Conservation (phyloP, 345 rosid genomes). For the Hypericum perforatum region DNA sequence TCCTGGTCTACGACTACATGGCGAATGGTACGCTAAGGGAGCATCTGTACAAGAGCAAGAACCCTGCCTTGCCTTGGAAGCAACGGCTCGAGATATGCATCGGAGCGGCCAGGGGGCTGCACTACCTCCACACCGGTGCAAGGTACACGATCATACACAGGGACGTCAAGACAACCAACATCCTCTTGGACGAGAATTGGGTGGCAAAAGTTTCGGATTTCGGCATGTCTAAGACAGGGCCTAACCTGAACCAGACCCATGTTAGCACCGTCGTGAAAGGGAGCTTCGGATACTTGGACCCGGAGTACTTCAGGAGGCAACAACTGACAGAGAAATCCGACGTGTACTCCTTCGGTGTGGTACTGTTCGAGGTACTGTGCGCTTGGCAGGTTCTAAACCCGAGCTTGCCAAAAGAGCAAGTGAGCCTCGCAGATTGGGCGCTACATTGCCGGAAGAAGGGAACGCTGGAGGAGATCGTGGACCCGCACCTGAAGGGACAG, state of each 20-base stretch:
- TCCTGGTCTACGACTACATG: constrained; percentile 21
- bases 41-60: constrained; percentile 18
- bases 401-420: constrained; percentile 22
- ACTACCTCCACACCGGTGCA: constrained; percentile 24
- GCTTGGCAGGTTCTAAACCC: constrained; percentile 21
- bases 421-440: constrained; percentile 24
- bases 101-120: constrained; percentile 21
- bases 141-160: constrained; percentile 23
- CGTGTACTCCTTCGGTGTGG: constrained; percentile 24
- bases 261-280: constrained; percentile 26
- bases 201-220: constrained; percentile 27
- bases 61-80: constrained; percentile 15
- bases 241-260: constrained; percentile 14
- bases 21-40: constrained; percentile 22
- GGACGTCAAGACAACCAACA: constrained; percentile 26
- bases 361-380: constrained; percentile 19
- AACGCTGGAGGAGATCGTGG: constrained; percentile 14
- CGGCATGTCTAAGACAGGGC: constrained; percentile 21
- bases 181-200: constrained; percentile 21
- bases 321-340: constrained; percentile 23
- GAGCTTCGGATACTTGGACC: constrained; percentile 25
- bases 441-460: constrained; percentile 20
- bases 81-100: constrained; percentile 18
- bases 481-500: constrained; percentile 12
- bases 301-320: constrained; percentile 21